Conservation (phyloP, 352 stramenopile genomes). For the Globisporangium camurandrum region DNA sequence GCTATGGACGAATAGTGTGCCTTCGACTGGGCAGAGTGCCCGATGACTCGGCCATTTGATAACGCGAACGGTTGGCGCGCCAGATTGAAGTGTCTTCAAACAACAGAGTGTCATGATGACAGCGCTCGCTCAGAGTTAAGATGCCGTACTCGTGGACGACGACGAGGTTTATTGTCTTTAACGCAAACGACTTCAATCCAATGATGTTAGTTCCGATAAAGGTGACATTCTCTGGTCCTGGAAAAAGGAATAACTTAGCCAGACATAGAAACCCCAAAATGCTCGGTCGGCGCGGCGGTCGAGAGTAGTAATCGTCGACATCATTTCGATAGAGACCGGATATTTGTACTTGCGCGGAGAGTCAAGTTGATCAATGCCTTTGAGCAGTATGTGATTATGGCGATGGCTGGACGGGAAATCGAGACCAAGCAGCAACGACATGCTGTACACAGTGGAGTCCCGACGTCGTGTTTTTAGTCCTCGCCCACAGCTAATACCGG, state of each 20-base stretch:
- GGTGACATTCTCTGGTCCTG: too few species aligned
- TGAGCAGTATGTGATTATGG: background rate
- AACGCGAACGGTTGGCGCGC: background rate
- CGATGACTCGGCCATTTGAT: background rate
- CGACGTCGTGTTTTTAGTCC: too few species aligned
- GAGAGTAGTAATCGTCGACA: background rate
- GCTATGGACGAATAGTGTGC: background rate
- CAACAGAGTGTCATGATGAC: background rate
- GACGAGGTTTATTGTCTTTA: background rate
- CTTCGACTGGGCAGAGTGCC: background rate
- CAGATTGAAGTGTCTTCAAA: background rate
- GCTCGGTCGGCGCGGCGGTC: background rate
- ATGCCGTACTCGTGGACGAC: background rate
- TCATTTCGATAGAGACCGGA: background rate
- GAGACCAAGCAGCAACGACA: background rate
- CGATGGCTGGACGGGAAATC: background rate
- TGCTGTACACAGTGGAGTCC: background rate
- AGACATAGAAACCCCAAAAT: too few species aligned
- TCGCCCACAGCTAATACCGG: too few species aligned
- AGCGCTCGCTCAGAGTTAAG: background rate
- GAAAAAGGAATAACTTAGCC: too few species aligned
- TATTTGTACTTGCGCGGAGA: background rate
- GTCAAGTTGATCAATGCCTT: background rate
- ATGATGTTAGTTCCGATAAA: too few species aligned
- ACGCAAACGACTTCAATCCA: too few species aligned